Evolutionary conservation across 2,329 filamentous ascomycete species (phyloP), one percentile per base, ranked within the genome.

Genomic region (Diplodia mutila): DNA sequence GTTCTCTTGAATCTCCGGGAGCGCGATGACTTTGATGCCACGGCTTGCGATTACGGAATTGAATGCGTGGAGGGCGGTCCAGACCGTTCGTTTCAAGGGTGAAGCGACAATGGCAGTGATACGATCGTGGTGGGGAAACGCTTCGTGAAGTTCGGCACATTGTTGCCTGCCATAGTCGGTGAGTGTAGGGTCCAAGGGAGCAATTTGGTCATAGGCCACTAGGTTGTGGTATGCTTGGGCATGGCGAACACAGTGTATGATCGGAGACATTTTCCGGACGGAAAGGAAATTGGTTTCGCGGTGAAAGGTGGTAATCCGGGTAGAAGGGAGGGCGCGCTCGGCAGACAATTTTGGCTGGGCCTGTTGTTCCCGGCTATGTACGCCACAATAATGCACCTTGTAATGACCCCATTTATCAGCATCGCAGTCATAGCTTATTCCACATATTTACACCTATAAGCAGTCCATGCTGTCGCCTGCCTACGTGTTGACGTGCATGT

Each of bases 161-260:
- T 96, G 92, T 69, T 87, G 72, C 73, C 88, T 82, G 72, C 92
- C 92, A 14, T 89, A 82, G 0, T 86, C 83, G 1, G 92, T 96
- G 61, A 96, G 85, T 69, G 86, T 81, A 1, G 92, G 92, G 75
- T 96, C 92, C 34, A 3, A 37, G 9, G 95, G 71, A 46, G 97
- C 82, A 69, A 90, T 79, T 93, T 92, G 69, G 85, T 89, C 16
- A 18, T 39, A 71, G 63, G 82, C 73, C 70, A 74, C 83, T 75
- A 94, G 85, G 79, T 97, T 97, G 85, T 97, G 93, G 76, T 87
- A 88, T 80, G 92, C 93, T 77, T 84, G 80, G 11, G 89, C 90
- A 78, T 93, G 90, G 79, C 91, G 90, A 73, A 93, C 86, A 71
- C 90, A 83, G 78, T 91, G 87, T 71, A 91, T 81, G 55, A 83